phyloP scores from a whole-genome alignment of 306 rosid species.

The Trifolium subterraneum region DNA sequence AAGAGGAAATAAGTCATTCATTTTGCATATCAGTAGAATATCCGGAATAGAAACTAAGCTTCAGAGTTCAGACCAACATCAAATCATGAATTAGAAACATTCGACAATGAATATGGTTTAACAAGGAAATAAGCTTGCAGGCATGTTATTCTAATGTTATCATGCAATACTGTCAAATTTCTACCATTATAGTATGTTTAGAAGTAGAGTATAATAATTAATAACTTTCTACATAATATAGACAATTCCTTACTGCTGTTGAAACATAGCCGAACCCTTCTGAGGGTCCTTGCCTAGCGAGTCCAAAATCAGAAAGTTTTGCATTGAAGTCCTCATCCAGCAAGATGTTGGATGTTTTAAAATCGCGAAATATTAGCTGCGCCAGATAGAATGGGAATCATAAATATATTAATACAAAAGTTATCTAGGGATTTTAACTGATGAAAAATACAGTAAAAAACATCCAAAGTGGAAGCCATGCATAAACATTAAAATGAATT shows the following conservation, averaged over 20 bases:
- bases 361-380: conserved; percentile 98
- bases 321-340: conserved; percentile 92
- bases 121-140: background rate
- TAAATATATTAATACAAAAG: conserved; percentile 15
- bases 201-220: conserved; percentile 24
- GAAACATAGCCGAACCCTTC: conserved; percentile 88
- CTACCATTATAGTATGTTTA: conserved; percentile 8
- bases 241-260: conserved; percentile 70
- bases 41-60: conserved; percentile 20
- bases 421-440: conserved; percentile 2
- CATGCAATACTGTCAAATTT: conserved; percentile 24
- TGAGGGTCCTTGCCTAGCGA: conserved; percentile 96
- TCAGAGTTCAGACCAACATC: conserved; percentile 24
- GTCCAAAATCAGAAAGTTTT: conserved; percentile 98
- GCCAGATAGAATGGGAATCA: conserved; percentile 48
- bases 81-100: conserved; percentile 8
- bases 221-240: conserved; percentile 21
- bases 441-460: conserved; percentile 20
- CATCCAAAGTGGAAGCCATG: conserved; percentile 31
- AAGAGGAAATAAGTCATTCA: conserved; percentile 45
- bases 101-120: conserved; percentile 23
- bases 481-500: conserved; percentile 27
- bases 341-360: conserved; percentile 84
- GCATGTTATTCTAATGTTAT: conserved; percentile 26
- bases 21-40: conserved; percentile 26